Evolutionary conservation across 2,329 filamentous ascomycete genomes (phyloP), one percentile per base, ranked within the genome.

Genomic region (Trichothecium sympodiale): DNA sequence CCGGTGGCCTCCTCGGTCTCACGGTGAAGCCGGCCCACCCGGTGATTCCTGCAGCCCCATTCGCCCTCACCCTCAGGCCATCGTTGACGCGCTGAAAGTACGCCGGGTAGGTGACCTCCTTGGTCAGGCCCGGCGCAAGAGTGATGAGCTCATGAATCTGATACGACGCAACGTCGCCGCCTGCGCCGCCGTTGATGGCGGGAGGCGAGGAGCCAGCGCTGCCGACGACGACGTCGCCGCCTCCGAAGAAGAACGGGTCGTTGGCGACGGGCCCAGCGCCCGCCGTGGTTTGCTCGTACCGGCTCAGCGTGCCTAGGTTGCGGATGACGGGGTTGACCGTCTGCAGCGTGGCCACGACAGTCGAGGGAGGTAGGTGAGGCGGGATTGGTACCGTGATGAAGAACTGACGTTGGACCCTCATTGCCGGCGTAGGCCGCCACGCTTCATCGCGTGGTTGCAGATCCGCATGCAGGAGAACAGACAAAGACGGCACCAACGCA

Each of bases 361-460:
- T 48, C 8, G 51, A 41, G 0, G 62, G 60, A 6, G 59, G 44
- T 15, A 65, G 46, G 29, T 46, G 47, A 23, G 54, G 44, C 14
- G 65, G 65, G n/a, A 68, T 51, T 10, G 64, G 59, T 35, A 62
- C 50, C 34, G 58, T 51, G 27, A 65, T 57, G 37, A 51, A 53
- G 41, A 66, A 50, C 17, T 49, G 45, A 25, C 42, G 47, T 38
- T 46, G 47, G 26, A 47, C 46, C 34, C 49, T 51, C 53, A 60
- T 25, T 28, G 44, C 43, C n/a, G 33, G 14, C 31, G 20, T 25
- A 25, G 20, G 20, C 20, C 20, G 20, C 20, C 20, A 25, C 20
- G 20, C 20, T 25, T 25, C 20, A 25, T 25, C 20, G 20, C 20
- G 20, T 25, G 20, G 20, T 25, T 25, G 20, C 20, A 25, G 20